Base-by-base conservation (phyloP, 305 asterid genomes). In the Fraxinus sp. region DNA sequence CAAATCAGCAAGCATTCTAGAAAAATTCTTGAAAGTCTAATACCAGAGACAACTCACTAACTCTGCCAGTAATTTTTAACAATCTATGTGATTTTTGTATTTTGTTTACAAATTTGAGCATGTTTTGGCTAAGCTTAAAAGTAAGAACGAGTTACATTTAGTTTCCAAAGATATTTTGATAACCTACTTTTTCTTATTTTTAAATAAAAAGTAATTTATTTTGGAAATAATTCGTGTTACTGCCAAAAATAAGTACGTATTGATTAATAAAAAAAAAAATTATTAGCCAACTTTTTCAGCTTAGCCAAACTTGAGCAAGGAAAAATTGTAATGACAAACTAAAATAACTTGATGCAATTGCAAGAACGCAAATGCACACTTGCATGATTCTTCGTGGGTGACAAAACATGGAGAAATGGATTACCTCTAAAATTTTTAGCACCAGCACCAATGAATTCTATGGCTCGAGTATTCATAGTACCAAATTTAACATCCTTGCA, bases 401-500 rank as follows among this genome's bases (percentile, higher is more conserved):
- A 74, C 41, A 55, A 68, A 68, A 73, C 55, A 4, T 3, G 77
- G 66, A 20, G 52, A 82, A 73, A 49, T 22, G 66, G 49, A 83
- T 84, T 78, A 95, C 99, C 99, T 84, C 88, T 84, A 79, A 97
- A 95, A 88, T 80, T 91, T 86, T 89, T 92, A 80, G 99, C 99
- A 82, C 99, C 98, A 82, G 95, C 97, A 62, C 99, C 99, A 41
- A 97, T 90, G 86, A 95, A 97, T 77, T 97, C 99, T 62, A 97
- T 95, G n/a, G 97, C 98, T 84, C 97, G 95, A 76, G 97, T 91
- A 83, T 97, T 97, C 98, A 94, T 94, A 76, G 98, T 90, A 81
- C 99, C 98, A 78, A 97, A 97, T 84, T 97, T 97, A 28, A 97
- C 98, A 4, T 97, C 98, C 92, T 97, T 95, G 94, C 99, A 97